Evolutionary conservation across 768 basidiomycete species (phyloP).

Genomic region (Lyophyllum shimeji): DNA sequence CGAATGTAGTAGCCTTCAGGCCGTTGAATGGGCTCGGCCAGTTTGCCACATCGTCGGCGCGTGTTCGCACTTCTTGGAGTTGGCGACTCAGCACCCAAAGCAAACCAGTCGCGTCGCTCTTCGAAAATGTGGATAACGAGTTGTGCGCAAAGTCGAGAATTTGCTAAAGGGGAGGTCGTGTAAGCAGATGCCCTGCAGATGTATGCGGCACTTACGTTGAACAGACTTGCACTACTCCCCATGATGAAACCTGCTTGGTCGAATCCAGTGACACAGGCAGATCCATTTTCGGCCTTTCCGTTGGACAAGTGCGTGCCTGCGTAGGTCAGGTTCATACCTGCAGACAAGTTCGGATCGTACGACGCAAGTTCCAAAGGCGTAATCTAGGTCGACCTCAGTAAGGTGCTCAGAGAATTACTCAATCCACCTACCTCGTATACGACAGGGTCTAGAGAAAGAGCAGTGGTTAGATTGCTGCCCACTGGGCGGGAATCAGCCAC

Average conservation of each 20-base stretch:
- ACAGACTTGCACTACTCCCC: constrained; percentile 71
- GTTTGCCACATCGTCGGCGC: constrained; percentile 61
- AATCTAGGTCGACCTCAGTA: constrained; percentile 34
- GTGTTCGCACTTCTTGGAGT: constrained; percentile 46
- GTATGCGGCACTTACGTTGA: constrained; percentile 43
- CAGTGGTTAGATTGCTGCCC: constrained; percentile 40
- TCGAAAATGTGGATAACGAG: constrained; percentile 38
- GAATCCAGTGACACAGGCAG: constrained; percentile 70
- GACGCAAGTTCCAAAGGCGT: constrained; percentile 71
- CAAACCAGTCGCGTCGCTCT: constrained; percentile 36
- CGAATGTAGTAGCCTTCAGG: constrained; percentile 46
- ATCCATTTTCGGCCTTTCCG: constrained; percentile 51
- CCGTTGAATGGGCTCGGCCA: constrained; percentile 68
- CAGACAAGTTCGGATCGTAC: constrained; percentile 70
- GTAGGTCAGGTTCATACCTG: constrained; percentile 62
- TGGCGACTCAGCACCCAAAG: constrained; percentile 49
- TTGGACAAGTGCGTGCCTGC: constrained; percentile 65
- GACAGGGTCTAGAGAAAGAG: constrained; percentile 37
- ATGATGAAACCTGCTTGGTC: constrained; percentile 76
- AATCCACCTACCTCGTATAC: constrained; percentile 56
- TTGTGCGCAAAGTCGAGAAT: constrained; percentile 45
- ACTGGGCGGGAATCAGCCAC: constrained; percentile 53
- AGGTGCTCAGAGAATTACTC: background rate
- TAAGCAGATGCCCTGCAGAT: background rate
- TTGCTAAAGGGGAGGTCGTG: constrained; percentile 35